phyloP scores from a whole-genome alignment of 257 asterid genomes.

The Hygrophila difformis region DNA sequence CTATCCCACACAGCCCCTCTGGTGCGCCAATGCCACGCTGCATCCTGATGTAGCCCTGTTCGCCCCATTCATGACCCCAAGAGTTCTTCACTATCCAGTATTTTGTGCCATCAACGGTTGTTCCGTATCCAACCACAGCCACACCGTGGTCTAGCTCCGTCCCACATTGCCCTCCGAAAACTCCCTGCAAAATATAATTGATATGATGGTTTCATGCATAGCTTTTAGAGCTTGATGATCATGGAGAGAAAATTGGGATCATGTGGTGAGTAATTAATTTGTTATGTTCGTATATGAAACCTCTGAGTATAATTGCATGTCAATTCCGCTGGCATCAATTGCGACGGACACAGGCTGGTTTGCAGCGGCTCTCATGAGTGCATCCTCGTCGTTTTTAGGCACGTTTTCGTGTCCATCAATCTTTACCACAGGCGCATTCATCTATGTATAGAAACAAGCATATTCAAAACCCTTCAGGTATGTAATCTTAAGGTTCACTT shows the following conservation, averaged over 20 bases:
- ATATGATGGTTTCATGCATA: too few species aligned
- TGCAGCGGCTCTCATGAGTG: slow-evolving; percentile 77
- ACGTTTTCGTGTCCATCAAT: slow-evolving; percentile 78
- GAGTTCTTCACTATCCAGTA: slow-evolving; percentile 78
- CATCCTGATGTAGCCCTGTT: slow-evolving; percentile 55
- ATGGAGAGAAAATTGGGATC: neutral
- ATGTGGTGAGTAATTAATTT: too few species aligned
- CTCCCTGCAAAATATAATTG: slow-evolving; percentile 71
- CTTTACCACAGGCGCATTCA: slow-evolving; percentile 63
- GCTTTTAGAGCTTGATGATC: too few species aligned
- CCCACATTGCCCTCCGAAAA: slow-evolving; percentile 49
- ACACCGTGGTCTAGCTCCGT: slow-evolving; percentile 78
- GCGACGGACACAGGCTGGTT: slow-evolving; percentile 86
- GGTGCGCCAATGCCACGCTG: slow-evolving; percentile 31
- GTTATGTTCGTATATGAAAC: too few species aligned
- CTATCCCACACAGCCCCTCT: slow-evolving; percentile 67
- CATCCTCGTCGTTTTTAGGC: slow-evolving; percentile 60
- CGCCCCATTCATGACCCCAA: slow-evolving; percentile 73
- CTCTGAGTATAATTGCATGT: slow-evolving; percentile 82
- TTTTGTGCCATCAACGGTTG: slow-evolving; percentile 50
- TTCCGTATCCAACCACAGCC: slow-evolving; percentile 65
- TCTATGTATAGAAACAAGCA: slow-evolving; percentile 23
- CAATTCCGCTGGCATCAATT: slow-evolving; percentile 64
- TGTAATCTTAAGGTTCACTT: too few species aligned
- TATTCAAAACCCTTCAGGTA: too few species aligned